Base-by-base conservation (phyloP, 2,329 filamentous ascomycete genomes). In the Aaosphaeria arxii region DNA sequence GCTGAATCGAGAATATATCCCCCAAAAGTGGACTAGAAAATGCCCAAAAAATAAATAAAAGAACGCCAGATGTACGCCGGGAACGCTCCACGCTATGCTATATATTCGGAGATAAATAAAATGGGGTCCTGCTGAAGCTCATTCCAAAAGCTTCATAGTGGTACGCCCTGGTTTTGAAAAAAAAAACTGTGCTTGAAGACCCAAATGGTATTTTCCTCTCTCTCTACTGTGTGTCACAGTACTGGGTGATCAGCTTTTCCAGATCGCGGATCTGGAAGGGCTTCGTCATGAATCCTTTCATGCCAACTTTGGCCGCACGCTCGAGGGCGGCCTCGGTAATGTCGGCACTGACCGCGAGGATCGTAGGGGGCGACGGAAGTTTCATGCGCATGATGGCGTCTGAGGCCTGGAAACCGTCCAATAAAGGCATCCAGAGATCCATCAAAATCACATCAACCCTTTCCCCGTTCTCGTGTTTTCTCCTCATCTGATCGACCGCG, bases 341-440 rank as follows among this genome's bases (percentile, higher is more conserved):
- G 61, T 87, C 84, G 6, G 84, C 84, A 38, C 81, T 86, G 45
- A 87, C 83, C 2, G 84, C 84, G 30, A 87, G 72, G 35, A 87
- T 70, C 32, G 75, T 74, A 39, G 75, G 71, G 39, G 51, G 58
- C 7, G 52, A 48, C 24, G 46, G 48, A 9, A 48, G 67, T n/a
- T 74, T 63, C 72, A 84, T 77, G 28, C 73, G 69, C 7, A 87
- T 67, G 40, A 89, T 89, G 42, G 75, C 72, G 57, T 80, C 76
- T 0, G 85, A 82, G 2, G 86, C 86, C 61, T 88, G 81, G 54
- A 87, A 88, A 1, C 86, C 86, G 59, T 88, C 85, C 75, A 88
- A 84, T 54, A 83, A 75, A 1, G 86, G 86, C 84, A 89, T 89
- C 86, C 86, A 89, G 7, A 89, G 76, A 66, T 89, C 86, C 86